phyloP scores from a whole-genome alignment of 306 rosid species.

The Rubus parviflorus region DNA sequence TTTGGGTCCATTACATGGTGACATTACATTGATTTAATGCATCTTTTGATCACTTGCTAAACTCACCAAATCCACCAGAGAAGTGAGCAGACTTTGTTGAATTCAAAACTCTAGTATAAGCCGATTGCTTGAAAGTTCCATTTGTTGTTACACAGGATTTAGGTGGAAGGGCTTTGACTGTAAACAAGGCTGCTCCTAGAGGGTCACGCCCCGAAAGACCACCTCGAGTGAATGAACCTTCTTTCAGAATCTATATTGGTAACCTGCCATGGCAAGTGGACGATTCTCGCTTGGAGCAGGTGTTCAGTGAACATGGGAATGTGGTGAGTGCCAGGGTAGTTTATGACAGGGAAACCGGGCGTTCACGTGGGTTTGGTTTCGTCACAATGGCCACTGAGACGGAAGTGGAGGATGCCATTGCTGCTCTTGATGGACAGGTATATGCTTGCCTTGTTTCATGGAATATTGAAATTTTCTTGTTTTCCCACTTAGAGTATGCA shows the following conservation, averaged over 20 bases:
- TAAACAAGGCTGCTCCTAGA: conserved; percentile 50
- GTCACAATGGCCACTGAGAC: conserved; percentile 60
- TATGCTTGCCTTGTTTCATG: conserved; percentile 12
- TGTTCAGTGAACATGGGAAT: conserved; percentile 78
- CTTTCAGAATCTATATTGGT: conserved; percentile 38
- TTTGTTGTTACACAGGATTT: conserved; percentile 32
- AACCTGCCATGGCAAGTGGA: conserved; percentile 62
- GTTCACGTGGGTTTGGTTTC: conserved; percentile 88
- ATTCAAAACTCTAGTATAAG: not conserved
- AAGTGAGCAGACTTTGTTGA: not conserved
- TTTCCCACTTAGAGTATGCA: not conserved
- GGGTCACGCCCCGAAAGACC: conserved; percentile 43
- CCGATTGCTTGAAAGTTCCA: not conserved
- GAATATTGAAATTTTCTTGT: not conserved
- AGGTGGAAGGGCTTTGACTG: conserved; percentile 39
- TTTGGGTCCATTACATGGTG: not conserved
- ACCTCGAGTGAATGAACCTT: conserved; percentile 20
- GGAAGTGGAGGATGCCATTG: conserved; percentile 66
- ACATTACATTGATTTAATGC: not conserved
- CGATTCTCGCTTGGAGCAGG: conserved; percentile 58
- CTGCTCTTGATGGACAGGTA: conserved; percentile 95
- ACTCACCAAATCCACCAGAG: not conserved
- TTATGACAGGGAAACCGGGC: conserved; percentile 68
- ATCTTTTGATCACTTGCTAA: not conserved
- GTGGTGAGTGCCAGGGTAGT: conserved; percentile 66